These are phyloP conservation scores for Colletotrichum aenigma DNA, from an alignment of 2,329 filamentous ascomycete species.

Conservation along the genomic window DNA sequence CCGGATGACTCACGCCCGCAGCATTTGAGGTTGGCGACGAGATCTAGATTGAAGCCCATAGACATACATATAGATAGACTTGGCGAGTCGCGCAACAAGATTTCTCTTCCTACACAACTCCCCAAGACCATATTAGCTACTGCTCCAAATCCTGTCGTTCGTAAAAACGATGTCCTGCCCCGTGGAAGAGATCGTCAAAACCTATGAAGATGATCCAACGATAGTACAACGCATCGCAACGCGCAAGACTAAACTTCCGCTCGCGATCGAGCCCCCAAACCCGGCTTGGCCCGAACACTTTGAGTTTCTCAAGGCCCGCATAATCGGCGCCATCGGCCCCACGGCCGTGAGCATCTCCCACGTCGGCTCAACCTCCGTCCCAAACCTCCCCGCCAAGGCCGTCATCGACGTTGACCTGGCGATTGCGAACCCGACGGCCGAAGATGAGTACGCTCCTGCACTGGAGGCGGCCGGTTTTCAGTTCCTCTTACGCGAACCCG, in stretches of 20 bases:
- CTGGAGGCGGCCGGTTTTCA: conserved; percentile 49
- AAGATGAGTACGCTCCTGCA: conserved; percentile 43
- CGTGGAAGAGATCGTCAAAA: conserved; percentile 28
- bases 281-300: conserved; percentile 40
- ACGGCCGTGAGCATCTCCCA: conserved; percentile 43
- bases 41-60: neutral
- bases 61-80: neutral
- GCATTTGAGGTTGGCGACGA: neutral
- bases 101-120: neutral
- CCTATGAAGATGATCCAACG: conserved; percentile 25
- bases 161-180: conserved; percentile 14
- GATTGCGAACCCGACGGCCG: conserved; percentile 41
- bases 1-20: conserved; percentile 17
- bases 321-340: conserved; percentile 37
- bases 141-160: neutral
- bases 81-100: too few species aligned
- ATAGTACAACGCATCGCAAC: conserved; percentile 27
- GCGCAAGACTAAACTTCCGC: conserved; percentile 25
- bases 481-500: conserved; percentile 49
- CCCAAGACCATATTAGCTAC: neutral
- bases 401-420: conserved; percentile 58
- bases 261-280: conserved; percentile 40
- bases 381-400: conserved; percentile 52
- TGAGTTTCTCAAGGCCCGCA: conserved; percentile 31
- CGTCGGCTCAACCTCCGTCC: conserved; percentile 55